Conservation (phyloP, 208 protist species). For the Acanthamoeba sp. region DNA sequence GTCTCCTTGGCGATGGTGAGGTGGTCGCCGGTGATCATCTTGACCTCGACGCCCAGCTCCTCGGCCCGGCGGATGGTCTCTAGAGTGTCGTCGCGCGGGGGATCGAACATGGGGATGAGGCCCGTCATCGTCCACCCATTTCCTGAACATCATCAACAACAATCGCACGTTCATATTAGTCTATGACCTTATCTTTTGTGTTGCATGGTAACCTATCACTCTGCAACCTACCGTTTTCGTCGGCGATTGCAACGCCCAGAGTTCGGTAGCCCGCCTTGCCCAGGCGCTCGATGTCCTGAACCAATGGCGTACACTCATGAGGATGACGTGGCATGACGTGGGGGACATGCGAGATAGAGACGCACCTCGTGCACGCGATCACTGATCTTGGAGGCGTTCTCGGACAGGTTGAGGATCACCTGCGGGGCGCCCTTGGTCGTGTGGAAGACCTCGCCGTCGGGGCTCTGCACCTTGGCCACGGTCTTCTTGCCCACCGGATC, state of each 20-base stretch:
- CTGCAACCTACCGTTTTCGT: not conserved
- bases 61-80: conserved; percentile 92
- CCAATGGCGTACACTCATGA: too few relatives aligned
- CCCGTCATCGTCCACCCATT: conserved; percentile 91
- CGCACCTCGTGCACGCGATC: too few relatives aligned
- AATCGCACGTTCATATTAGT: too few relatives aligned
- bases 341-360: too few relatives aligned
- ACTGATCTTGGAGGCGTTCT: conserved; percentile 81
- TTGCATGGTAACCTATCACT: too few relatives aligned
- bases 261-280: conserved; percentile 50
- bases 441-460: conserved; percentile 85
- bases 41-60: conserved; percentile 94
- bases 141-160: too few relatives aligned
- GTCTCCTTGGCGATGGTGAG: conserved; percentile 96
- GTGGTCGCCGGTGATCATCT: conserved; percentile 96
- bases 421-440: conserved; percentile 90
- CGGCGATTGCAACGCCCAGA: conserved; percentile 25
- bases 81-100: conserved; percentile 94
- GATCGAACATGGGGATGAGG: conserved; percentile 94
- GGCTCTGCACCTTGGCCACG: conserved; percentile 31
- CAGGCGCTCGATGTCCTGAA: conserved; percentile 41
- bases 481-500: conserved; percentile 77
- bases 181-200: too few relatives aligned
- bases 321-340: too few relatives aligned
- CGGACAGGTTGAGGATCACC: conserved; percentile 78